Conservation (phyloP, 805 yeast genomes). For the Candida awuae region DNA sequence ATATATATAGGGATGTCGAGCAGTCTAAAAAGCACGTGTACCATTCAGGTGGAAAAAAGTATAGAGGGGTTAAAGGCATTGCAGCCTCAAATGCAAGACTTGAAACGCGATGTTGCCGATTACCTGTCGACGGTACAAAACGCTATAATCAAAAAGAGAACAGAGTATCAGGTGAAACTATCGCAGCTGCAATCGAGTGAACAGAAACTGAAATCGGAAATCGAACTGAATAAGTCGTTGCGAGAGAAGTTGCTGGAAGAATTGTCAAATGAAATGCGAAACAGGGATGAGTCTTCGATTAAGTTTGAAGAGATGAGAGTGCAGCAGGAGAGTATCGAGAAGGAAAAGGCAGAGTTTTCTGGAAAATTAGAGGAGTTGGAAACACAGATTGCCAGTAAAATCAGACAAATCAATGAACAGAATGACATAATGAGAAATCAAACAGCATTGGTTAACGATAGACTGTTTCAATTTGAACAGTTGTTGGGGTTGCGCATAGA, state of each 20-base stretch:
- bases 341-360: conserved; percentile 21
- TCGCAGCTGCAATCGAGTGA: conserved; percentile 18
- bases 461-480: conserved; percentile 36
- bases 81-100: conserved; percentile 18
- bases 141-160: conserved; percentile 15
- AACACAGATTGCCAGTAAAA: conserved; percentile 17
- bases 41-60: conserved; percentile 12
- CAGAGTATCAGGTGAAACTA: conserved; percentile 17
- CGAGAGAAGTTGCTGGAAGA: conserved; percentile 18
- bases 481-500: conserved; percentile 41
- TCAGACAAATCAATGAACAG: conserved; percentile 21
- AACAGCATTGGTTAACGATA: conserved; percentile 33
- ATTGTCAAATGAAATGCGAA: conserved; percentile 16
- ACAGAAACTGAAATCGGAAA: conserved; percentile 15
- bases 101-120: conserved; percentile 15
- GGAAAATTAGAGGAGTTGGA: conserved; percentile 26
- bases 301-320: conserved; percentile 34
- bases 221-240: conserved; percentile 15
- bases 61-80: conserved; percentile 18
- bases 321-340: conserved; percentile 29
- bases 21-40: too few relatives aligned
- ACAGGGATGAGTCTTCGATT: conserved; percentile 28
- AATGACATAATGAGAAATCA: conserved; percentile 31
- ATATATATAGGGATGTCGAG: too few relatives aligned
- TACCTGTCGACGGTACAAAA: conserved; percentile 16